A percentile compares a stretch with the other conserved stretches of the same genome.
Conservation (phyloP, 2,329 filamentous ascomycete genomes). For the Hypoxylon sp. region DNA sequence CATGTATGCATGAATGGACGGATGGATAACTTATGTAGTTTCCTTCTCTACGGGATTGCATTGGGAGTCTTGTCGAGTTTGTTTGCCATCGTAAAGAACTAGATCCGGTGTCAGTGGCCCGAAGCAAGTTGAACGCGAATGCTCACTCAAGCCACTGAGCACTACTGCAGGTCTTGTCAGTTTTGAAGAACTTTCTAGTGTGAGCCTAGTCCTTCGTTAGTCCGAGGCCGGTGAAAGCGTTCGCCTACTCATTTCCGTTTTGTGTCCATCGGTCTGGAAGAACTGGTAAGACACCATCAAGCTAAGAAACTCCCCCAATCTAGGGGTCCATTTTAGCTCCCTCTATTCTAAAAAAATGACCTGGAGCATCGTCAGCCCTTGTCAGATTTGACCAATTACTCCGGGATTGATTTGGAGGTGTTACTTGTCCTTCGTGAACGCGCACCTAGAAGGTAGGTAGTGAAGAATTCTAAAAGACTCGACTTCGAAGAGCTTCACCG, state of each 20-base stretch:
- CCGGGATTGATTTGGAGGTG: neutral
- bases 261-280: neutral
- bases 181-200: conserved; percentile 11
- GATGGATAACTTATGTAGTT: no score
- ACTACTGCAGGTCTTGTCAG: conserved; percentile 1
- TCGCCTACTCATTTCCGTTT: conserved; percentile 15
- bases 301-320: conserved; percentile 8
- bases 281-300: neutral
- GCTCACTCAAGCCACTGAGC: conserved; percentile 1
- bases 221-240: conserved; percentile 14
- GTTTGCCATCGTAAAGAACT: conserved; percentile 1
- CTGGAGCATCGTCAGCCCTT: neutral
- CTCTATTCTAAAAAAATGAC: neutral
- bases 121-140: neutral
- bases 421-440: neutral
- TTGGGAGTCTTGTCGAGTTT: neutral
- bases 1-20: neutral
- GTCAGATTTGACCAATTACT: neutral
- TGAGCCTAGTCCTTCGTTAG: conserved; percentile 21
- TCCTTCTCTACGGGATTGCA: neutral
- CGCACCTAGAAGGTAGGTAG: neutral
- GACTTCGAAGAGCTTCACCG: conserved; percentile 3
- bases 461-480: neutral
- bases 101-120: neutral
- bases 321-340: conserved; percentile 9